phyloP scores from a whole-genome alignment of 2,329 filamentous ascomycete genomes.

The Cercospora nicotianae region DNA sequence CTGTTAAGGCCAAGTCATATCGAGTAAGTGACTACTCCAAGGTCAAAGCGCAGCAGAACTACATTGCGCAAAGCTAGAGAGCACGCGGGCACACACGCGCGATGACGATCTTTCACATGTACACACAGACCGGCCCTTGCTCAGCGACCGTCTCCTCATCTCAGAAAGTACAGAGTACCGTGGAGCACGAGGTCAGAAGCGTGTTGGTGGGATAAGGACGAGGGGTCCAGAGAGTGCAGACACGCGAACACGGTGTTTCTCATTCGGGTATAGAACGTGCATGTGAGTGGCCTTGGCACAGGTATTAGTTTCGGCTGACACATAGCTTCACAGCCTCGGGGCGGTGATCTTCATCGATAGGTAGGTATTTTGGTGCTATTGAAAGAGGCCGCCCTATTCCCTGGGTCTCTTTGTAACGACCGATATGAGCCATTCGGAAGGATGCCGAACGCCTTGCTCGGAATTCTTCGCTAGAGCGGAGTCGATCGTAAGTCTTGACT shows the following conservation, averaged over 20 bases:
- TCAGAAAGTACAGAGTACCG: neutral
- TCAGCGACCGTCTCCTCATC: neutral
- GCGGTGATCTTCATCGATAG: neutral
- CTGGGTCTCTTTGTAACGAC: neutral
- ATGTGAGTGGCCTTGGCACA: neutral
- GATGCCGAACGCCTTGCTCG: neutral
- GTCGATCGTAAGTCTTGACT: neutral
- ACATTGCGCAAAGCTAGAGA: neutral
- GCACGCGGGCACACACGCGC: neutral
- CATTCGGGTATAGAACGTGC: neutral
- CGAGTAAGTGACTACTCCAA: neutral
- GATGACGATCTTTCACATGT: neutral
- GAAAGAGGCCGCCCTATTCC: neutral
- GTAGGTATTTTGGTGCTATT: neutral
- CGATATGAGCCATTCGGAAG: neutral
- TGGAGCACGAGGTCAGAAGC: neutral
- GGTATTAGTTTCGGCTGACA: neutral
- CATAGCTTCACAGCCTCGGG: neutral
- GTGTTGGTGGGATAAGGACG: neutral
- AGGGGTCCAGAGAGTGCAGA: neutral
- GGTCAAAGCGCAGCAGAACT: neutral
- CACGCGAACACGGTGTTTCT: slow-evolving; percentile 3
- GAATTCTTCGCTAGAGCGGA: neutral
- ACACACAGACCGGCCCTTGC: neutral
- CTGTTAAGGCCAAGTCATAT: neutral